Conservation (phyloP, 345 rosid genomes). For the Corchorus capsularis region DNA sequence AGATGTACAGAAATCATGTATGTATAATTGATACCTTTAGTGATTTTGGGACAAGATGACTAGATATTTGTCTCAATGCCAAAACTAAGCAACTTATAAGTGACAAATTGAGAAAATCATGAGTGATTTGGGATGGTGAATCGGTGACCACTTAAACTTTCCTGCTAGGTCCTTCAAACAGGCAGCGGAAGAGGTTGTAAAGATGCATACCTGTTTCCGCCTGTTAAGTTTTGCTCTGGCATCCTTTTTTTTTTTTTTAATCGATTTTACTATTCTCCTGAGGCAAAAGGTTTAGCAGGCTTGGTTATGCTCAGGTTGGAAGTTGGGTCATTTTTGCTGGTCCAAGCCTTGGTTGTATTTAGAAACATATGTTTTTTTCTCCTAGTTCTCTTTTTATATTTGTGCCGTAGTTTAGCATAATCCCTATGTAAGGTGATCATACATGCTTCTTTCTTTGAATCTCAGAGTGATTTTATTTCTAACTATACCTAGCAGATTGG, state of each 20-base stretch:
- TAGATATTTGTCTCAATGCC: background rate
- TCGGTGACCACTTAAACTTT: background rate
- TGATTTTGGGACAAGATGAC: constrained; percentile 14
- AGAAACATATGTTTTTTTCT: background rate
- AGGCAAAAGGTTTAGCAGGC: background rate
- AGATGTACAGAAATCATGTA: background rate
- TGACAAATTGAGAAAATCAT: background rate
- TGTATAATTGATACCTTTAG: background rate
- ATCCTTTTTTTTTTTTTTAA: constrained; percentile 2
- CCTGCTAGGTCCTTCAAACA: too few species aligned
- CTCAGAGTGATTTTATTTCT: background rate
- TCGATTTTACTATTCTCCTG: background rate
- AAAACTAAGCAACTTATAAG: background rate
- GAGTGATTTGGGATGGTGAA: background rate
- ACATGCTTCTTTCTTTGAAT: background rate
- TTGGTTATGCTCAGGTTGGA: background rate
- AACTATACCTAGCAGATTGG: background rate
- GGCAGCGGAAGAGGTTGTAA: too few species aligned
- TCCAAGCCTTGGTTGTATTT: background rate
- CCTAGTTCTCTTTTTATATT: background rate
- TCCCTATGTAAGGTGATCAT: background rate
- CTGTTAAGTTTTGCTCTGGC: too few species aligned
- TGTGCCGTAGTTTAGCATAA: background rate
- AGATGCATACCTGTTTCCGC: background rate
- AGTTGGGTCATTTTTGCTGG: background rate